Percentiles rank a stretch among this genome's conserved stretches.
Evolutionary conservation across 2,329 filamentous ascomycete species (phyloP).

Genomic region (Stachybotrys echinatus): DNA sequence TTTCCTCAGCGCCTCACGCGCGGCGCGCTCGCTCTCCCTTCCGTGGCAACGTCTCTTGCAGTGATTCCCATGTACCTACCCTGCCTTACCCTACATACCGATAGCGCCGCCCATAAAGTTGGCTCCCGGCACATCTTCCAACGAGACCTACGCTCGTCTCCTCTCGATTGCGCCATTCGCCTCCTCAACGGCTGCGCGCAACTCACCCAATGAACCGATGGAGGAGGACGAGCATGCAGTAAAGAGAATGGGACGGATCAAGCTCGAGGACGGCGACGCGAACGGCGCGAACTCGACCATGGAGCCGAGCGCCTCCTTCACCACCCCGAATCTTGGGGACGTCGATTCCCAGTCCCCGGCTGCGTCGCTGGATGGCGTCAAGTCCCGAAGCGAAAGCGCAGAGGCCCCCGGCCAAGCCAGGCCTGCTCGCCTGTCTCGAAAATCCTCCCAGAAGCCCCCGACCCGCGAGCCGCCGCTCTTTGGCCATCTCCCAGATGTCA

Average conservation of each 20-base stretch:
- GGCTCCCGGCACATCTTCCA: background rate
- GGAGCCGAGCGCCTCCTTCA: constrained; percentile 32
- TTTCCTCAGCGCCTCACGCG: constrained; percentile 9
- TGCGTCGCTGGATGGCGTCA: constrained; percentile 38
- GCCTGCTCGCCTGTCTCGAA: constrained; percentile 67
- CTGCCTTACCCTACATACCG: background rate
- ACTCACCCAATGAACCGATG: constrained; percentile 15
- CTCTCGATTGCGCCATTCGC: background rate
- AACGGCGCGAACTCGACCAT: constrained; percentile 34
- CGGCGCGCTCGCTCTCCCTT: background rate
- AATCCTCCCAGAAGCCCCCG: constrained; percentile 61
- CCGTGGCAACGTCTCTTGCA: background rate
- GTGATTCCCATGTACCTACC: background rate
- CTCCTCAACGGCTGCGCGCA: background rate
- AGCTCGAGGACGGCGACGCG: constrained; percentile 33
- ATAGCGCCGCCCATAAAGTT: background rate
- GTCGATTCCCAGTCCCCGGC: constrained; percentile 29
- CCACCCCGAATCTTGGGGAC: constrained; percentile 23
- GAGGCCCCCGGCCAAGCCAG: constrained; percentile 40
- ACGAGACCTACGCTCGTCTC: background rate
- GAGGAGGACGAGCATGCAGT: constrained; percentile 36
- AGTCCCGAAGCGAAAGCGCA: constrained; percentile 41
- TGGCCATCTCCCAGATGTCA: constrained; percentile 70
- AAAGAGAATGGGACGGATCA: constrained; percentile 37
- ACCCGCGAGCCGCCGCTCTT: constrained; percentile 63